Evolutionary conservation across 768 basidiomycete genomes (phyloP).

Genomic region (Amanita rubescens): DNA sequence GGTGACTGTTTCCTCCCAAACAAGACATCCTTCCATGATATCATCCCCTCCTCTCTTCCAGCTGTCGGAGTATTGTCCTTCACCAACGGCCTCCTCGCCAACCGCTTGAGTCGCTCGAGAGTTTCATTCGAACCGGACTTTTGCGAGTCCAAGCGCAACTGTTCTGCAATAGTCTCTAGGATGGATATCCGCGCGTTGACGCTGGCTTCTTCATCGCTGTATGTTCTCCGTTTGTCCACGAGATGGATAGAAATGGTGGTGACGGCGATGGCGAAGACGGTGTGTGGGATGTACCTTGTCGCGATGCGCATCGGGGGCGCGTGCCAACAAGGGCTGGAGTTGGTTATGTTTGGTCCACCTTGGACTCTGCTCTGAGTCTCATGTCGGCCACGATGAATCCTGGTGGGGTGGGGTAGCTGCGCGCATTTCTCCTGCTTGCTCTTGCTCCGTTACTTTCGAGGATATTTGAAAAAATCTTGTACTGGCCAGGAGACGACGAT

Average conservation of each 20-base stretch:
- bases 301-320: conserved; percentile 1
- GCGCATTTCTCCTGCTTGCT: background rate
- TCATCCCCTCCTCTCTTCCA: conserved; percentile 12
- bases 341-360: background rate
- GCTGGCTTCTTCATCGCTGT: conserved; percentile 47
- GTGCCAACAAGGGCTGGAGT: background rate
- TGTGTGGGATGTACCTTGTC: conserved; percentile 48
- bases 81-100: conserved; percentile 31
- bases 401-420: too few relatives aligned
- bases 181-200: conserved; percentile 54
- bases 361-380: too few relatives aligned
- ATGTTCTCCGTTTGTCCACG: conserved; percentile 41
- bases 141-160: conserved; percentile 43
- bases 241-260: conserved; percentile 65
- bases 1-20: conserved; percentile 30
- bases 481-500: background rate
- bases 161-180: conserved; percentile 48
- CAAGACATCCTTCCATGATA: conserved; percentile 46
- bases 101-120: conserved; percentile 43
- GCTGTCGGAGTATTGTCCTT: background rate
- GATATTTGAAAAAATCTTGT: background rate
- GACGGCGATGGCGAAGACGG: conserved; percentile 57
- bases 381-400: too few relatives aligned
- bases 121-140: conserved; percentile 41
- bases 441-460: background rate